These are phyloP conservation scores for Phytophthora syringae DNA, from an alignment of 352 stramenopile genomes.

Conservation along the genomic window DNA sequence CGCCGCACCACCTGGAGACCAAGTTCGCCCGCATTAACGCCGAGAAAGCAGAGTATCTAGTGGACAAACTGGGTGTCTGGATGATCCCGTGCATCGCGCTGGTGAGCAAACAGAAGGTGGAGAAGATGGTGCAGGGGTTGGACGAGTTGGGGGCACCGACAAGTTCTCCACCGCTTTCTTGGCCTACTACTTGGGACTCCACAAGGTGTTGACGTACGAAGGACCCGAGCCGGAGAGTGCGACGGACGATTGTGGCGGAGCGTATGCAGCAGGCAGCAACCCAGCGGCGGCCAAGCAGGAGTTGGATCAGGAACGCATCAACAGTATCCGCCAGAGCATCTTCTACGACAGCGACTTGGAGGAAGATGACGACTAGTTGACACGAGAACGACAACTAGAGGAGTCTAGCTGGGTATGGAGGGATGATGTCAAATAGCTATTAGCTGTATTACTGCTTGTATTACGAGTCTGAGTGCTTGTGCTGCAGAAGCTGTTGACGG, in stretches of 20 bases:
- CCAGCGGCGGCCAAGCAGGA: conserved; percentile 40
- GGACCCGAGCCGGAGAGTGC: conserved; percentile 81
- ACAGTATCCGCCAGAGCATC: conserved; percentile 83
- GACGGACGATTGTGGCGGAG: conserved; percentile 68
- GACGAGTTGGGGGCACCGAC: conserved; percentile 95
- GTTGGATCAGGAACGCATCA: conserved; percentile 56
- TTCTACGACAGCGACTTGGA: conserved; percentile 88
- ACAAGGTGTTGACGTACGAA: conserved; percentile 97
- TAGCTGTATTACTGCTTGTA: conserved; percentile 29
- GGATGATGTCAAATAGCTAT: conserved; percentile 31
- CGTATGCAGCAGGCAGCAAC: conserved; percentile 52
- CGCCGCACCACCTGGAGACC: conserved; percentile 93
- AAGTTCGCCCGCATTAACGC: conserved; percentile 97
- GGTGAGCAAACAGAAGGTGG: conserved; percentile 95
- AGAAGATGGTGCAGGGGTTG: conserved; percentile 96
- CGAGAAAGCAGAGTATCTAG: conserved; percentile 96
- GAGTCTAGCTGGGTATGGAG: conserved; percentile 7
- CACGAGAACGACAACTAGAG: background rate
- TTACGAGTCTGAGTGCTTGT: conserved; percentile 16
- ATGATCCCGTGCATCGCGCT: conserved; percentile 97
- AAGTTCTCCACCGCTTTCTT: conserved; percentile 94
- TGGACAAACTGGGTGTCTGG: conserved; percentile 95
- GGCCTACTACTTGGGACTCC: conserved; percentile 90
- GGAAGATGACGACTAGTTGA: conserved; percentile 66
- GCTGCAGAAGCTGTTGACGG: conserved; percentile 63